Evolutionary conservation across 2,329 filamentous ascomycete genomes (phyloP).

Genomic region (Fusarium xylarioides): DNA sequence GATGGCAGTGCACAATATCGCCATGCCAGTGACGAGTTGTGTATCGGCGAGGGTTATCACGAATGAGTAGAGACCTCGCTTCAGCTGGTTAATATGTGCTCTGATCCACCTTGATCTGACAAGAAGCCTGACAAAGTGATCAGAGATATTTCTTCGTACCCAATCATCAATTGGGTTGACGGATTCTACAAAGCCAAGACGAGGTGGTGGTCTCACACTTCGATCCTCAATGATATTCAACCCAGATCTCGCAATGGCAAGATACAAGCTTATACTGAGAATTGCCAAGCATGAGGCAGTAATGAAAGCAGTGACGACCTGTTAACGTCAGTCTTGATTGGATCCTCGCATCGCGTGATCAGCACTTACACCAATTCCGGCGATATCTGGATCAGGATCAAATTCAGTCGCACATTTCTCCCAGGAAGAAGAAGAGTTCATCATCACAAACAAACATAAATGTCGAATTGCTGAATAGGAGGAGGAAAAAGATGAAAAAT

Average conservation of each 20-base stretch:
- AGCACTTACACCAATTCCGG: neutral
- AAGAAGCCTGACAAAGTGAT: neutral
- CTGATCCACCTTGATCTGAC: neutral
- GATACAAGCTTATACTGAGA: neutral
- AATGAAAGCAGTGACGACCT: neutral
- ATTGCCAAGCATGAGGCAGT: neutral
- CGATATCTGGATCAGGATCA: neutral
- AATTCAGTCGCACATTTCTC: neutral
- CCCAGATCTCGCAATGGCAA: neutral
- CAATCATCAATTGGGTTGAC: neutral
- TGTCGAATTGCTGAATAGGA: too few species aligned
- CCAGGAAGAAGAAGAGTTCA: neutral
- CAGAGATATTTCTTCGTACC: neutral
- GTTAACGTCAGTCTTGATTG: neutral
- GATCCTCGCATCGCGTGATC: fast-evolving
- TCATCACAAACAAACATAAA: fast-evolving
- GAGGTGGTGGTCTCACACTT: neutral
- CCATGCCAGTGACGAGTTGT: neutral
- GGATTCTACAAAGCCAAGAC: neutral
- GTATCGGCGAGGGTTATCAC: neutral
- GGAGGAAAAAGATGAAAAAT: neutral
- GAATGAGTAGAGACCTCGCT: neutral
- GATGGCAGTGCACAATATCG: neutral
- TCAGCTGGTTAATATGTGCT: neutral
- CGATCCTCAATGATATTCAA: fast-evolving